Percentiles rank a stretch among this genome's conserved stretches.
phyloP scores from a whole-genome alignment of 116 monocot species.

The Zostera marina region DNA sequence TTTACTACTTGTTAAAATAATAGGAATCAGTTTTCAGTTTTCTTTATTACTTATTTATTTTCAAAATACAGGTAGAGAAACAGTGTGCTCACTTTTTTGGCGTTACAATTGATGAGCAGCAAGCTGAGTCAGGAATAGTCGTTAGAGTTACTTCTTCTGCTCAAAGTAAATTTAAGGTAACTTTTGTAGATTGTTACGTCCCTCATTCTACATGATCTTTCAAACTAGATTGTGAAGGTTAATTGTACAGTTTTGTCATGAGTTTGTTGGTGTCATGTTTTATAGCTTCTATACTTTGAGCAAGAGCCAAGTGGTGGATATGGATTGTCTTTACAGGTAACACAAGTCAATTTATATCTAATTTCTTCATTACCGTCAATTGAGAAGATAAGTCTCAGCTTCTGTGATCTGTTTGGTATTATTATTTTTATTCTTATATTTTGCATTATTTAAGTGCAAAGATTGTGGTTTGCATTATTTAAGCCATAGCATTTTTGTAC shows the following conservation, averaged over 20 bases:
- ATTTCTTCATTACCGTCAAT: background rate
- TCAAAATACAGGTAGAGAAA: conserved; percentile 65
- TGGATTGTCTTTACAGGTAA: conserved; percentile 88
- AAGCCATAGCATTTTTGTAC: no score
- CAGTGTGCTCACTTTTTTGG: conserved; percentile 95
- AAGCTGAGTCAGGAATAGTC: conserved; percentile 74
- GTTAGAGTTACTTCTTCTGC: conserved; percentile 72
- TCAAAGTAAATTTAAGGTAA: conserved; percentile 98
- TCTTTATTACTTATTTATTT: no score
- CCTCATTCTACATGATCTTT: background rate
- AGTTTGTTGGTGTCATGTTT: conserved; percentile 2
- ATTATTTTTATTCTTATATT: no score
- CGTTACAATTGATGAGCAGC: conserved; percentile 79
- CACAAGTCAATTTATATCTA: background rate
- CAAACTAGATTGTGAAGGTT: no score
- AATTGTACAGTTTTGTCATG: background rate
- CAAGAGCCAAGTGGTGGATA: conserved; percentile 88
- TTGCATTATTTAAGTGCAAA: no score
- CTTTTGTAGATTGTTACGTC: background rate
- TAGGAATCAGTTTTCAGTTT: background rate
- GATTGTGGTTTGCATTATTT: no score
- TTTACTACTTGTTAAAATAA: no score
- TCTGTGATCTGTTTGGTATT: no score
- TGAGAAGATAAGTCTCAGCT: no score
- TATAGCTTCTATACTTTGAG: conserved; percentile 90